Conservation (phyloP, 2,329 filamentous ascomycete genomes). For the Atkinsonella texensis region DNA sequence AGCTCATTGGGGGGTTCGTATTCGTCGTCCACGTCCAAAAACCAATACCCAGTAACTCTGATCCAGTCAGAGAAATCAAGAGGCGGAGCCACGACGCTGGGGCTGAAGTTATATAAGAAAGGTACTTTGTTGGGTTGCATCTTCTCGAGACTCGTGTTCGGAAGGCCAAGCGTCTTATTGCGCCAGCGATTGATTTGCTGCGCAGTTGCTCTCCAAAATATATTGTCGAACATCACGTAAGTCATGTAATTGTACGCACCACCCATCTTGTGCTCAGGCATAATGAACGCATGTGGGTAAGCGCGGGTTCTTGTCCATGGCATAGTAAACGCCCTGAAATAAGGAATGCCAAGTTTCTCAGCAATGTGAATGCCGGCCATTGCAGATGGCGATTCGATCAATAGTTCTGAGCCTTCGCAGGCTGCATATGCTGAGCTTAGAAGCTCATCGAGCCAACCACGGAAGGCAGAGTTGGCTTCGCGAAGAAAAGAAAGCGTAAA, state of each 20-base stretch:
- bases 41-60: conserved; percentile 95
- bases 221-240: conserved; percentile 90
- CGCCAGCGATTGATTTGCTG: conserved; percentile 90
- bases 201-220: conserved; percentile 92
- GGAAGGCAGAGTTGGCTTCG: conserved; percentile 78
- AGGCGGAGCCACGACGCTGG: conserved; percentile 84
- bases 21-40: conserved; percentile 62
- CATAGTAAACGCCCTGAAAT: conserved; percentile 97
- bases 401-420: conserved; percentile 74
- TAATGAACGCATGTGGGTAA: conserved; percentile 93
- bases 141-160: conserved; percentile 73
- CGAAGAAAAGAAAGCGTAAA: conserved; percentile 86
- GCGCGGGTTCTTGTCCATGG: conserved; percentile 93
- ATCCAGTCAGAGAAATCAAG: conserved; percentile 98
- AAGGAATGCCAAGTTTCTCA: conserved; percentile 82
- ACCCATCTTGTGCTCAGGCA: conserved; percentile 86
- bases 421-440: conserved; percentile 70
- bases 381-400: conserved; percentile 91
- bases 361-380: conserved; percentile 98
- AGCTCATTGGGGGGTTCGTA: conserved; percentile 71
- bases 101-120: conserved; percentile 95
- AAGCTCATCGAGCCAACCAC: conserved; percentile 88
- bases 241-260: conserved; percentile 91
- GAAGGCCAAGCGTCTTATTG: conserved; percentile 64
- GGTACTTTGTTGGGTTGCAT: conserved; percentile 97